Percentiles rank a stretch among this genome's conserved stretches.
phyloP scores from a whole-genome alignment of 2,329 filamentous ascomycete species.

The Fusarium torreyae region DNA sequence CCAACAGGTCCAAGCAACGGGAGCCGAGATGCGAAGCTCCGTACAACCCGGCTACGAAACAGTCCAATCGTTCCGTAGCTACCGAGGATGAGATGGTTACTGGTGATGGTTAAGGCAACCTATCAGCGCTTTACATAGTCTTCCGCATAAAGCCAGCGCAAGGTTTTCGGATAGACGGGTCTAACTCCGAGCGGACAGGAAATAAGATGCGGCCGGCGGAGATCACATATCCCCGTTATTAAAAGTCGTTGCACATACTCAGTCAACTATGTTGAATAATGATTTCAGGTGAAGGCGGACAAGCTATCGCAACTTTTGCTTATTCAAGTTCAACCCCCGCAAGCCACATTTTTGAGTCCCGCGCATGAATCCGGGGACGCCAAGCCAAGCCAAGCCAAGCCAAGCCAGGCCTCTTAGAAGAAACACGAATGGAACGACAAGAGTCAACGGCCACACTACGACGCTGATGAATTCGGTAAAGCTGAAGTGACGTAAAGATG shows the following conservation, averaged over 20 bases:
- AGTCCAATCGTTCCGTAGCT: not conserved
- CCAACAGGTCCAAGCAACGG: constrained; percentile 3
- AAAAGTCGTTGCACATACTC: too few species aligned
- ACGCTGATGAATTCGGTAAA: constrained; percentile 8
- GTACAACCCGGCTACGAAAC: constrained; percentile 8
- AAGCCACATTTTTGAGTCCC: constrained; percentile 1
- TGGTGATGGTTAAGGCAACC: not conserved
- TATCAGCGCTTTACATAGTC: not conserved
- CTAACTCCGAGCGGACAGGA: constrained; percentile 2
- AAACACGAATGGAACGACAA: constrained; percentile 1
- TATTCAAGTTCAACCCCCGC: constrained; percentile 5
- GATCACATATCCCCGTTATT: too few species aligned
- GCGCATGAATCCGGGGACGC: constrained; percentile 12
- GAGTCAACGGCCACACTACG: constrained; percentile 3
- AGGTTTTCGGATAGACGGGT: constrained; percentile 5
- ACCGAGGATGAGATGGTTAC: not conserved
- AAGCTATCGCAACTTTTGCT: not conserved
- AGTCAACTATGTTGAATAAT: not conserved
- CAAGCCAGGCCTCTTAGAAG: constrained; percentile 12
- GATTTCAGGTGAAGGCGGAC: not conserved
- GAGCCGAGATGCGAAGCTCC: constrained; percentile 32
- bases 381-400: constrained; percentile 10
- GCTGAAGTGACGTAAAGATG: constrained; percentile 25
- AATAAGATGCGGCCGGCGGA: not conserved
- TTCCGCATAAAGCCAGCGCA: not conserved